Conservation (phyloP, 2,329 filamentous ascomycete genomes). For the Byssochlamys sp. region DNA sequence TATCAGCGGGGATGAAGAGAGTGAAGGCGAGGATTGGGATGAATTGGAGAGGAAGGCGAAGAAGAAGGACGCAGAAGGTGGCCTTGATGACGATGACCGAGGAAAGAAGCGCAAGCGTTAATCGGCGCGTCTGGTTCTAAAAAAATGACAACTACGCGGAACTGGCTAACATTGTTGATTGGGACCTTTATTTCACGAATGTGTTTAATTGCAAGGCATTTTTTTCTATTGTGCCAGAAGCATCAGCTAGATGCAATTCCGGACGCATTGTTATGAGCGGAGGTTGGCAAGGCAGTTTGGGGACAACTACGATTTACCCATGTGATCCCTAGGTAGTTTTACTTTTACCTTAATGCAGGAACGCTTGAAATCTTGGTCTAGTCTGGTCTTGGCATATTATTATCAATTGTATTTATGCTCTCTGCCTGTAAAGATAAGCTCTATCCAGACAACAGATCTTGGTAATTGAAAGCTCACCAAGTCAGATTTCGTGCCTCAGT, state of each 20-base stretch:
- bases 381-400: background rate
- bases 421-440: too few species aligned
- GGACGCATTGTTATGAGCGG: background rate
- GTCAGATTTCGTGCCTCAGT: too few species aligned
- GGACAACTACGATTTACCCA: background rate
- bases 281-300: background rate
- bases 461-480: too few species aligned
- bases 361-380: background rate
- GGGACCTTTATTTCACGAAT: conserved; percentile 3
- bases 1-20: conserved; percentile 51
- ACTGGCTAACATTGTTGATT: background rate
- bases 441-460: too few species aligned
- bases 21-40: conserved; percentile 86
- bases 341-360: background rate
- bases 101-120: conserved; percentile 68
- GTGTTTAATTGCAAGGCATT: background rate
- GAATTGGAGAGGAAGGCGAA: conserved; percentile 79
- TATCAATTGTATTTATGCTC: background rate
- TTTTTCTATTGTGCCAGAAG: background rate
- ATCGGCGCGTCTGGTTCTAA: conserved; percentile 1
- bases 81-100: conserved; percentile 45
- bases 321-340: background rate
- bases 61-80: conserved; percentile 51
- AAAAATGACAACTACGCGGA: background rate
- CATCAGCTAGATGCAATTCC: background rate